Base-by-base conservation (phyloP, 2,329 filamentous ascomycete genomes). In the Pseudomassariella vexata region DNA sequence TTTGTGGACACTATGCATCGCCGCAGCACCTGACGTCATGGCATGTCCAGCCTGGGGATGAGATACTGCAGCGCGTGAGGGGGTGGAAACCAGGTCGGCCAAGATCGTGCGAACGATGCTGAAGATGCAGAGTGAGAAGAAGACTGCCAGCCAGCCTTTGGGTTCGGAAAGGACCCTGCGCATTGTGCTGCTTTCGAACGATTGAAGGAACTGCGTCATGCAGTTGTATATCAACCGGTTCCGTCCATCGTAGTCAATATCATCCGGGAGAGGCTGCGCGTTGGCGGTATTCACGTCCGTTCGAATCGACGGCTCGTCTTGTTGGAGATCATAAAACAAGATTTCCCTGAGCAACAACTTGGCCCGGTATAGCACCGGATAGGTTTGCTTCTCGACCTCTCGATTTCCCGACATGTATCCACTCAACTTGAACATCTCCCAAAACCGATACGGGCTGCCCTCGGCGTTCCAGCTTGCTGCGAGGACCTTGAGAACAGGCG, bases 61-160 rank as follows among this genome's bases (percentile, higher is more conserved):
- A 5, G 37, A 27, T 11, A 47, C 32, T 22, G 48, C 38, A 4
- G 39, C 39, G 30, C 52, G 45, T 16, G 52, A 41, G n/a, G 46
- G 47, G 14, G 53, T 53, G 16, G 58, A 54, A 15, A 58, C 55
- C 20, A 70, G 55, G 34, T 74, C 68, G 11, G 66, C 55, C 5
- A 76, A 52, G 2, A 78, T 59, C 1, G 70, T 70, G 29, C 66
- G 65, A 14, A 69, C 62, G 18, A 72, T 58, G 46, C 71, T 76
- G 44, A 78, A 75, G n/a, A 78, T 67, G 48, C 73, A 76, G 12
- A 78, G 50, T 9, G 73, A 67, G 30, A 72, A 56, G 37, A 76
- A 73, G 4, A 65, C 49, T 3, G 73, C 67, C 11, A 75, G 48
- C 65, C 70, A 74, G 34, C 59, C 59, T 40, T 60, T 63, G 7